Percentiles rank a stretch among this genome's conserved stretches.
These are phyloP conservation scores for Cryptosporidium xiaoi DNA, from an alignment of 169 alveolate genomes.

Conservation along the genomic window DNA sequence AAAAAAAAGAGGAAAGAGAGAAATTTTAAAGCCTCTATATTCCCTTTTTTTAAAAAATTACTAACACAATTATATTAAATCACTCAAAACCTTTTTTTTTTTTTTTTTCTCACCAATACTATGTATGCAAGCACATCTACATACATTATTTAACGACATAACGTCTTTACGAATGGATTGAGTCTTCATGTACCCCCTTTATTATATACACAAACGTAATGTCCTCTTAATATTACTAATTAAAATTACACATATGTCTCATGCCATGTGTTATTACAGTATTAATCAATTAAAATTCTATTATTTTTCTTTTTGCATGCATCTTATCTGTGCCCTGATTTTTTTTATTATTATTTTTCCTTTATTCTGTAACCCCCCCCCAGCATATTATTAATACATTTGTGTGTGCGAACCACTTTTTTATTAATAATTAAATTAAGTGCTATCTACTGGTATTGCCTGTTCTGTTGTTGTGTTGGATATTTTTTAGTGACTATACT, in stretches of 20 bases:
- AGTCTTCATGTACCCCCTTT: slow-evolving; percentile 74
- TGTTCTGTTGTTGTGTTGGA: no score
- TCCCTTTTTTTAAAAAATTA: neutral
- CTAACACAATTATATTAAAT: slow-evolving; percentile 27
- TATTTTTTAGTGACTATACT: no score
- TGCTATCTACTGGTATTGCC: no score
- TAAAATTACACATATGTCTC: neutral
- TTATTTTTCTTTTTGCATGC: slow-evolving; percentile 13
- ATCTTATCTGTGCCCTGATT: neutral
- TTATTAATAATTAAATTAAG: no score
- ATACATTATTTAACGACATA: slow-evolving; percentile 70
- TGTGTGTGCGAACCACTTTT: no score
- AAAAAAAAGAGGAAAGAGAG: slow-evolving; percentile 20
- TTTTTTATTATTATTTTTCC: neutral
- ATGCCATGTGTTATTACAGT: neutral
- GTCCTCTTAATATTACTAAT: slow-evolving; percentile 34
- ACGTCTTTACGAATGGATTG: slow-evolving; percentile 67
- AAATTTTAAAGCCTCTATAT: neutral
- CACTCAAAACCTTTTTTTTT: slow-evolving; percentile 53
- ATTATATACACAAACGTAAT: slow-evolving; percentile 57
- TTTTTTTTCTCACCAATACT: slow-evolving; percentile 32
- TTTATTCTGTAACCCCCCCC: no score
- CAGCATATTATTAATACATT: no score
- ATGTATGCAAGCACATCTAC: slow-evolving; percentile 75
- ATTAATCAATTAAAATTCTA: neutral